Percentiles rank a stretch among this genome's conserved stretches.
Conservation (phyloP, 108 stramenopile species). For the Conticribra guillardii region DNA sequence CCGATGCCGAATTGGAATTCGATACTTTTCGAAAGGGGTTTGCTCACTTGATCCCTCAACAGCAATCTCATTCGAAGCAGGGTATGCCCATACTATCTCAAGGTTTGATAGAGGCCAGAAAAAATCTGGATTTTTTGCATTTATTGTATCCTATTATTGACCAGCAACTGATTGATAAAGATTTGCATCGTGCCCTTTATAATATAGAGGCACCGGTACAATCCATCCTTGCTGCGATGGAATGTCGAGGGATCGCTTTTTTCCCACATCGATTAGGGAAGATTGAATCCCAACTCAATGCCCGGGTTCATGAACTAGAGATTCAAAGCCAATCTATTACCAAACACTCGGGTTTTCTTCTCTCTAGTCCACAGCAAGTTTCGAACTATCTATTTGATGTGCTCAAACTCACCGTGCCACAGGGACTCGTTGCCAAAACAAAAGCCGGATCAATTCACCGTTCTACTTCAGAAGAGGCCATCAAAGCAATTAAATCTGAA, state of each 20-base stretch:
- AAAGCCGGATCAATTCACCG: constrained; percentile 38
- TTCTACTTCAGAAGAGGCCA: constrained; percentile 63
- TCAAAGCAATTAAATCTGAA: constrained; percentile 44
- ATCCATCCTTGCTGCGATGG: constrained; percentile 51
- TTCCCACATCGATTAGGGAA: constrained; percentile 31
- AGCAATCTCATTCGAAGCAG: not conserved
- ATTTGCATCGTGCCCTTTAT: constrained; percentile 31
- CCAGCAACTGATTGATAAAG: constrained; percentile 22
- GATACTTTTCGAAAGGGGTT: constrained; percentile 34
- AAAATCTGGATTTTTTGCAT: constrained; percentile 35
- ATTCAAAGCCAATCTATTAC: constrained; percentile 28
- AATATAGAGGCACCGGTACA: constrained; percentile 50
- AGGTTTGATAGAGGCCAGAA: constrained; percentile 33
- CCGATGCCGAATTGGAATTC: constrained; percentile 44
- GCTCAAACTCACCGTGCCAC: constrained; percentile 39
- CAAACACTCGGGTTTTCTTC: constrained; percentile 35
- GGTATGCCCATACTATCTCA: constrained; percentile 18
- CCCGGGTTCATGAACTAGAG: constrained; percentile 32
- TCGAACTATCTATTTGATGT: constrained; percentile 51
- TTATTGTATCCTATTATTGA: constrained; percentile 43
- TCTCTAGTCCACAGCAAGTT: constrained; percentile 65
- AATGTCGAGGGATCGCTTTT: constrained; percentile 55
- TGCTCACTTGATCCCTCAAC: constrained; percentile 29
- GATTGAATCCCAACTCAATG: constrained; percentile 34
- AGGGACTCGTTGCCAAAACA: constrained; percentile 27